These are phyloP conservation scores for Arthrobotrys entomopaga DNA, from an alignment of 2,329 filamentous ascomycete genomes.

Conservation along the genomic window DNA sequence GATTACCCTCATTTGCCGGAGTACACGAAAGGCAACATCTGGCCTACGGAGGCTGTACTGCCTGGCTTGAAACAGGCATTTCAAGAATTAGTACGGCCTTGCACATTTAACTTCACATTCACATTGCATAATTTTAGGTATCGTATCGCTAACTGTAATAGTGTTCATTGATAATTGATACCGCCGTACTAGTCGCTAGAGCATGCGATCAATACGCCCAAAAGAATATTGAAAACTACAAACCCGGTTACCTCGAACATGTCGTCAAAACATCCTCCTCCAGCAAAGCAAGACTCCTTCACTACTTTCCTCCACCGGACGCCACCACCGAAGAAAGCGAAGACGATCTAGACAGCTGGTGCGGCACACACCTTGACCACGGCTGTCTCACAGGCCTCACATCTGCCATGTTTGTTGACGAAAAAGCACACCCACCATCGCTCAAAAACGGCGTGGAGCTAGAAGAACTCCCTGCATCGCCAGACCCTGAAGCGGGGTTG, in stretches of 20 bases:
- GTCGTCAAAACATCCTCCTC: constrained; percentile 86
- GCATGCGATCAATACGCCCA: constrained; percentile 88
- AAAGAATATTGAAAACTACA: constrained; percentile 80
- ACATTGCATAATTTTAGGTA: no score
- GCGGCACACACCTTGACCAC: constrained; percentile 88
- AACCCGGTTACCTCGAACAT: constrained; percentile 80
- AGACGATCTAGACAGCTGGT: constrained; percentile 73
- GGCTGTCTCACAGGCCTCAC: constrained; percentile 91
- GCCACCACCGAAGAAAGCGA: constrained; percentile 60
- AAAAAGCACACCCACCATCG: constrained; percentile 65
- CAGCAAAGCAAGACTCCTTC: constrained; percentile 88
- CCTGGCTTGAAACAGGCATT: constrained; percentile 80
- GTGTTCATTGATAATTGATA: constrained; percentile 86
- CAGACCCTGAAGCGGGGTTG: constrained; percentile 85
- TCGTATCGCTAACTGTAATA: constrained; percentile 11
- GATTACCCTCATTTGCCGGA: constrained; percentile 78
- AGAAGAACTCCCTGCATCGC: constrained; percentile 77
- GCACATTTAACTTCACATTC: no score
- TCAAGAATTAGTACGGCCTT: constrained; percentile 68
- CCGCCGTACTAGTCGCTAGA: constrained; percentile 85
- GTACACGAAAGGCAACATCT: constrained; percentile 89
- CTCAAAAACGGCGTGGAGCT: constrained; percentile 65
- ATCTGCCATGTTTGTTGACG: constrained; percentile 95
- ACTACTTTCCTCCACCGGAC: constrained; percentile 81
- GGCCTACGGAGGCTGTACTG: constrained; percentile 76